Evolutionary conservation across 345 rosid species (phyloP).

Genomic region (Brassica napus): DNA sequence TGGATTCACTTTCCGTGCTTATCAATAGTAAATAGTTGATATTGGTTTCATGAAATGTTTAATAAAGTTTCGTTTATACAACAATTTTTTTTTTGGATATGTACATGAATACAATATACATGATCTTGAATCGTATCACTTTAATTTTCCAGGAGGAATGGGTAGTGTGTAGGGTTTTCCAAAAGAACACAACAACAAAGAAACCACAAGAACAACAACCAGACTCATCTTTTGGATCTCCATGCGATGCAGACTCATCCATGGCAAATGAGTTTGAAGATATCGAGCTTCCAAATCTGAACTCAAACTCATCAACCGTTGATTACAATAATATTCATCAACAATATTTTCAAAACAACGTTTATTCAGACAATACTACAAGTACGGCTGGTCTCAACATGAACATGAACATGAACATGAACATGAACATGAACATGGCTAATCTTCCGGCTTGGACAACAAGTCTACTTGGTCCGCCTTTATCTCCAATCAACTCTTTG

Average conservation of each 20-base stretch:
- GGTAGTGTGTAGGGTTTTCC: conserved; percentile 86
- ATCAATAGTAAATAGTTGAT: neutral
- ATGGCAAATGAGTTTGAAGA: conserved; percentile 72
- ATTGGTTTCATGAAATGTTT: neutral
- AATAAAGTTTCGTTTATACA: neutral
- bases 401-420: conserved; percentile 38
- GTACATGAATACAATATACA: neutral
- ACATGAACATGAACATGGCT: conserved; percentile 26
- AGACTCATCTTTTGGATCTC: conserved; percentile 72
- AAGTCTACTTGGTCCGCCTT: conserved; percentile 53
- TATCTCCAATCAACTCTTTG: conserved; percentile 73
- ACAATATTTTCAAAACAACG: conserved; percentile 20
- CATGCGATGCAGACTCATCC: conserved; percentile 67
- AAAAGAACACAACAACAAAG: conserved; percentile 54
- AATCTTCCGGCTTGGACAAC: conserved; percentile 60
- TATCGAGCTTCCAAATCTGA: conserved; percentile 61
- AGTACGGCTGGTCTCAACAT: conserved; percentile 36
- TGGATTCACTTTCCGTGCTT: neutral
- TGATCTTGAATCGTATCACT: neutral
- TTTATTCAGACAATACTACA: conserved; percentile 27
- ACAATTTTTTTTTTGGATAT: neutral
- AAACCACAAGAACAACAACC: conserved; percentile 62
- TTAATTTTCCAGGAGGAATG: conserved; percentile 74
- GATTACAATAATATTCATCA: conserved; percentile 39
- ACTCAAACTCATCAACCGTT: conserved; percentile 40